Percentiles rank a stretch among this genome's conserved stretches.
Evolutionary conservation across 2,329 filamentous ascomycete genomes (phyloP).

Genomic region (Plenodomus tracheiphilus): DNA sequence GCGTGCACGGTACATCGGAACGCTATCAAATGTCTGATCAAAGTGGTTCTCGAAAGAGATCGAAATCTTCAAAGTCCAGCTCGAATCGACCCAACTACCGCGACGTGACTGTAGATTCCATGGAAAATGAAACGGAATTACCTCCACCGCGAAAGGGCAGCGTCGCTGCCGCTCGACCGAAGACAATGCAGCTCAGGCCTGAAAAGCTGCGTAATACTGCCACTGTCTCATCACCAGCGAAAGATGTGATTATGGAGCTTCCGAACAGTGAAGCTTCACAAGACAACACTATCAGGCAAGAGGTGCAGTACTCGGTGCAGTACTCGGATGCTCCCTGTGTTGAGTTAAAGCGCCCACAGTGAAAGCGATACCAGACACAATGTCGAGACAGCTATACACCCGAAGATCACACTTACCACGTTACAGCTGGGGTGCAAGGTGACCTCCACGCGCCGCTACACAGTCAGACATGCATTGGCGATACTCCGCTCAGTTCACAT

Average conservation of each 20-base stretch:
- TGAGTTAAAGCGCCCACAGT: not conserved
- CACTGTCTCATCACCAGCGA: not conserved
- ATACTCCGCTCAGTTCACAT: no score
- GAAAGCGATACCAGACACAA: not conserved
- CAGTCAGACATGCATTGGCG: no score
- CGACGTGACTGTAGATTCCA: not conserved
- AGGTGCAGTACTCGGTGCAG: not conserved
- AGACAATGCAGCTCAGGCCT: not conserved
- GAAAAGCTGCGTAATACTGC: not conserved
- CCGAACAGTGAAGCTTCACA: not conserved
- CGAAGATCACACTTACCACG: no score
- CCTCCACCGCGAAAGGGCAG: not conserved
- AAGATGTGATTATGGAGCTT: not conserved
- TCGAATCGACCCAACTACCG: not conserved
- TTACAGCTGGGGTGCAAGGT: no score
- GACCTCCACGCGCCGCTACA: no score
- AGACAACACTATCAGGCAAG: not conserved
- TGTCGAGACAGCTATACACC: no score
- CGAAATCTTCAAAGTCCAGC: not conserved
- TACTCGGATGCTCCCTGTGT: not conserved
- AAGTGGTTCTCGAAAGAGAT: slow-evolving; percentile 1
- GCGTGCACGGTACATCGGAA: slow-evolving; percentile 8
- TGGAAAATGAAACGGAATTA: not conserved
- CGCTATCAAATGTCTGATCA: slow-evolving; percentile 9
- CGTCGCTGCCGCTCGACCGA: not conserved